A percentile compares a stretch with the other conserved stretches of the same genome.
These are phyloP conservation scores for Podaxis carcinomalis DNA, from an alignment of 768 basidiomycete species.

Conservation along the genomic window DNA sequence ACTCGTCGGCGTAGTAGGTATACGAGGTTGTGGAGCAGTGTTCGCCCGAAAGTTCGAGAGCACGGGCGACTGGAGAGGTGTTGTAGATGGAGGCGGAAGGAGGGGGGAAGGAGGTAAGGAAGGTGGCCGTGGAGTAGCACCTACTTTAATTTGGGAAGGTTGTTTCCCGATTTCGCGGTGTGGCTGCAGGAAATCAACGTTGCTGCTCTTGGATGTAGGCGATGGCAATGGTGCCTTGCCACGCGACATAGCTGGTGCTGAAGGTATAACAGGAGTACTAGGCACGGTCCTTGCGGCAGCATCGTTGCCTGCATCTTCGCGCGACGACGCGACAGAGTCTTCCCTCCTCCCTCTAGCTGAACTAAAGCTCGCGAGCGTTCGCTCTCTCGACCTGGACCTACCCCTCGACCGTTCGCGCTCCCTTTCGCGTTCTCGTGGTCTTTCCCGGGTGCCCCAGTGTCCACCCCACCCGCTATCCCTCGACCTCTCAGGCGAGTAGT, in stretches of 20 bases:
- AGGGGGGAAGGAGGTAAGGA: slow-evolving; percentile 1
- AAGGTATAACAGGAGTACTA: neutral
- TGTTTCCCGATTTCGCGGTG: neutral
- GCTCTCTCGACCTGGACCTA: neutral
- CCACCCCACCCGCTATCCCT: neutral
- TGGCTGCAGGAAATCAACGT: neutral
- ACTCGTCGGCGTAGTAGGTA: neutral
- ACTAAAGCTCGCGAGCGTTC: neutral
- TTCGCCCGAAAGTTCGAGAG: neutral
- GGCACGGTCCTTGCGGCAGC: neutral
- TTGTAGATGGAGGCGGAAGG: neutral
- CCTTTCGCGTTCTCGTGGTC: neutral
- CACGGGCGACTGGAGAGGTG: neutral
- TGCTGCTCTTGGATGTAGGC: neutral
- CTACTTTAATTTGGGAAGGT: neutral
- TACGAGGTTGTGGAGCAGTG: neutral
- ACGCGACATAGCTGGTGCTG: neutral
- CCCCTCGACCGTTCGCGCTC: neutral
- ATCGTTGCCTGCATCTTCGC: neutral
- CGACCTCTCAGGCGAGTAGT: neutral
- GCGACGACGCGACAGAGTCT: slow-evolving; percentile 5
- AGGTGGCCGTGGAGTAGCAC: neutral
- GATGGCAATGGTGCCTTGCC: neutral
- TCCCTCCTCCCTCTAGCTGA: neutral
- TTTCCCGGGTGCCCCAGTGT: neutral